Evolutionary conservation across 306 rosid species (phyloP), one percentile per base, ranked within the genome.

Genomic region (Begonia fuchsioides): DNA sequence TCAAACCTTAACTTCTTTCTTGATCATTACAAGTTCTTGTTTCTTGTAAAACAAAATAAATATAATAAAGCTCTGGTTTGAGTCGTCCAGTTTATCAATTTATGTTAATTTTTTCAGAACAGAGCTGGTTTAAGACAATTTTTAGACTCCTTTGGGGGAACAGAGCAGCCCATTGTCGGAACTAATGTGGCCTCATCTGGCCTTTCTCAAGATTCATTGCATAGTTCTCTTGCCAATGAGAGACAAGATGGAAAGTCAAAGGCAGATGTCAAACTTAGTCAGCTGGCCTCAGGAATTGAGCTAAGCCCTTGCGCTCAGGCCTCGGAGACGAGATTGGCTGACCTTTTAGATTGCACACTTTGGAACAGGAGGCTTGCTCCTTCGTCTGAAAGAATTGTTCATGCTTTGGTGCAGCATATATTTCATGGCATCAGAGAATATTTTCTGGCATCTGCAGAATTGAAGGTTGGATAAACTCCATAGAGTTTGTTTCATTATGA

Each of bases 281-380:
- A 85, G 51, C 63, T 90, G 70, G 94, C 87, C 41, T 74, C 85
- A 38, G 83, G 92, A 63, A 59, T 62, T 26, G 98, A 90, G 73
- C 65, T 87, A 39, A 52, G 72, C 19, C 52, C 83, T 44, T 67
- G 79, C 46, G 63, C 54, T 50, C 95, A 81, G 49, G 66, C 92
- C 15, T 61, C 90, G 13, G 98, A 90, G 63, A 75, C 98, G 54
- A 85, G 69, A 77, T 93, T 90, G 61, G 98, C 93, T 46, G 98
- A 90, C 68, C 95, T 90, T 69, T 74, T 90, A 38, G 98, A 90
- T 65, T 72, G 94, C 57, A 90, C 98, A n/a, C 95, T 90, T 46
- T 85, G 98, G 94, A 90, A 85, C 59, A 66, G 98, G 63, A 79
- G 86, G 72, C 98, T 90, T 49, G 98, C 94, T 57, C 94, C 97